phyloP scores from a whole-genome alignment of 2,329 filamentous ascomycete genomes.

The Pestalotiopsis sp. region DNA sequence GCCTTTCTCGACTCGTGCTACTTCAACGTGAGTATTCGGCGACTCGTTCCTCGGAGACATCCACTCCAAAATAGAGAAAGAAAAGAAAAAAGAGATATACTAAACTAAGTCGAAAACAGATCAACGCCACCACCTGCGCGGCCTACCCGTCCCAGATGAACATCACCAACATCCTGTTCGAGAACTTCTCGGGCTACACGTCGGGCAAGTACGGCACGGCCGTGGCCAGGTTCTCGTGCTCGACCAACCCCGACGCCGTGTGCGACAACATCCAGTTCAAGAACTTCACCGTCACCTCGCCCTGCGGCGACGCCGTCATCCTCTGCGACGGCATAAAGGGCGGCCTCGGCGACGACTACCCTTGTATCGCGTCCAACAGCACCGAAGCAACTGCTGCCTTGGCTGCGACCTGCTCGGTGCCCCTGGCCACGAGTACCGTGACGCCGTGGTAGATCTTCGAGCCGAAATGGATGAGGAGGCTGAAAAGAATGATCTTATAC shows the following conservation, averaged over 20 bases:
- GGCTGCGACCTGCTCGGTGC: constrained; percentile 10
- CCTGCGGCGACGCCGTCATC: constrained; percentile 45
- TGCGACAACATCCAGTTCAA: constrained; percentile 58
- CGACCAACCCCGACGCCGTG: constrained; percentile 50
- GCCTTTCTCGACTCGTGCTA: constrained; percentile 65
- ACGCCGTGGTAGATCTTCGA: neutral
- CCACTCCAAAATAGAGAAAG: no score
- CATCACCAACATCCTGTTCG: constrained; percentile 59
- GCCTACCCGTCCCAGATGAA: constrained; percentile 58
- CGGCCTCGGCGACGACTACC: constrained; percentile 22
- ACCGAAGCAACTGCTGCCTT: constrained; percentile 13
- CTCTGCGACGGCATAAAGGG: constrained; percentile 51
- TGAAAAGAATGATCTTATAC: no score
- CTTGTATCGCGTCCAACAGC: constrained; percentile 9
- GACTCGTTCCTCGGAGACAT: no score
- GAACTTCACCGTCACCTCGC: constrained; percentile 56
- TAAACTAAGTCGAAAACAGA: no score
- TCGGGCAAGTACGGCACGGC: constrained; percentile 57
- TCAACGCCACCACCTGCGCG: constrained; percentile 49
- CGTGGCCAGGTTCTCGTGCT: constrained; percentile 57
- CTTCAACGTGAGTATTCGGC: constrained; percentile 55
- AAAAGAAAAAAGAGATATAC: no score
- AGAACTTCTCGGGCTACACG: constrained; percentile 59
- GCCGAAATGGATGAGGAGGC: neutral
- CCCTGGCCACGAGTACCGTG: constrained; percentile 9